Conservation (phyloP, 2,329 filamentous ascomycete genomes). For the Mollisiaceae sp. region DNA sequence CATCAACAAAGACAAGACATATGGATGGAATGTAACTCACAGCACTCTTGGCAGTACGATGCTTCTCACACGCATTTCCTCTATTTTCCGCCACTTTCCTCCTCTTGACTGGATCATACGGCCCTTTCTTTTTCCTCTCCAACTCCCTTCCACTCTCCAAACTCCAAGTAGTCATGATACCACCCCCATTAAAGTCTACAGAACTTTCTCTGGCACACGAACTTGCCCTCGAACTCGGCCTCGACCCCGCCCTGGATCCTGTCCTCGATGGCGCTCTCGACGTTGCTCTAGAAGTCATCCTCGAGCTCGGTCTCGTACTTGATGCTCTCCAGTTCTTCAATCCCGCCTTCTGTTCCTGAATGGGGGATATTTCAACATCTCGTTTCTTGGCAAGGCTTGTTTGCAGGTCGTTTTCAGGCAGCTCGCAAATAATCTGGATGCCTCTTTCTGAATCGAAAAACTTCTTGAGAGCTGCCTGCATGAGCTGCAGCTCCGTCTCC, state of each 20-base stretch:
- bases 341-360: constrained; percentile 17
- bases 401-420: constrained; percentile 30
- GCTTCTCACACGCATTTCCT: constrained; percentile 33
- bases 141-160: constrained; percentile 30
- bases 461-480: constrained; percentile 32
- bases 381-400: constrained; percentile 26
- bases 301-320: constrained; percentile 13
- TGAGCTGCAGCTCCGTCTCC: constrained; percentile 31
- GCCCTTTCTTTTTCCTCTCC: constrained; percentile 28
- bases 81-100: constrained; percentile 32
- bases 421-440: constrained; percentile 27
- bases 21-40: constrained; percentile 19
- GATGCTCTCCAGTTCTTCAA: constrained; percentile 26
- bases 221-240: not conserved
- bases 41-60: constrained; percentile 28
- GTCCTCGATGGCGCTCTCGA: constrained; percentile 18
- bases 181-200: constrained; percentile 15
- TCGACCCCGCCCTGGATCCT: not conserved
- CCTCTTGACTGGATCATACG: constrained; percentile 32
- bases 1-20: not conserved
- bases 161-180: constrained; percentile 30
- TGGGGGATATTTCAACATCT: constrained; percentile 8
- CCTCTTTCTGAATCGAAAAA: constrained; percentile 31
- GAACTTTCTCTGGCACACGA: constrained; percentile 16
- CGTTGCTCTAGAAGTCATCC: constrained; percentile 14